Conservation (phyloP, 106 monocot species). For the Cymbidium sinense region DNA sequence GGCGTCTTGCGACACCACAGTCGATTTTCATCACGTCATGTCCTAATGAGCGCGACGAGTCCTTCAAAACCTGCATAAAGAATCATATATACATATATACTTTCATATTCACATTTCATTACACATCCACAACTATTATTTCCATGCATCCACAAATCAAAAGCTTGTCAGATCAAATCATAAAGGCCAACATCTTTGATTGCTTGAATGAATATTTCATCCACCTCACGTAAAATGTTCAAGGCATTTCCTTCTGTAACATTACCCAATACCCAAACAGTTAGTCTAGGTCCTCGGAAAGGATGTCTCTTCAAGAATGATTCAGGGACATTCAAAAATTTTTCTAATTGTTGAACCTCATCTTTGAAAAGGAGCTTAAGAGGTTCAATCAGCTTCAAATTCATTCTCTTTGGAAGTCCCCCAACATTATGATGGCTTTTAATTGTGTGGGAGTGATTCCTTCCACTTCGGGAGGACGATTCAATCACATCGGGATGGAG, state of each 20-base stretch:
- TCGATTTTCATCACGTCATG: too few species aligned
- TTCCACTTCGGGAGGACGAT: slow-evolving; percentile 93
- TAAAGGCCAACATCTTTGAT: slow-evolving; percentile 95
- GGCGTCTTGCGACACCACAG: too few species aligned
- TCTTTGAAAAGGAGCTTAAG: slow-evolving; percentile 97
- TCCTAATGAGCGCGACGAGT: too few species aligned
- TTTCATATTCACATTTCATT: too few species aligned
- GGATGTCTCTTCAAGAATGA: slow-evolving; percentile 93
- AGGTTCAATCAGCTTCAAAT: slow-evolving; percentile 92
- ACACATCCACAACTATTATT: too few species aligned
- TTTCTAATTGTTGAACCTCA: slow-evolving; percentile 75
- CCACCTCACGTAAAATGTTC: slow-evolving; percentile 85
- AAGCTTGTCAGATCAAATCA: slow-evolving; percentile 96
- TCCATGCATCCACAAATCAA: too few species aligned
- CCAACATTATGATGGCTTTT: slow-evolving; percentile 99
- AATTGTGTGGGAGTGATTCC: slow-evolving; percentile 89
- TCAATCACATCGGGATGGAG: slow-evolving; percentile 97
- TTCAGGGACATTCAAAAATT: slow-evolving; percentile 81
- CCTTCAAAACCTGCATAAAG: too few species aligned
- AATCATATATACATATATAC: too few species aligned
- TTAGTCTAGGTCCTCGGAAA: slow-evolving; percentile 97
- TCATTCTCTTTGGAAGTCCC: slow-evolving; percentile 92
- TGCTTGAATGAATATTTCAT: slow-evolving; percentile 95
- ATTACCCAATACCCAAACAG: slow-evolving; percentile 88
- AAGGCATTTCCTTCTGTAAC: slow-evolving; percentile 93